Evolutionary conservation across 176 grass and related monocot species (phyloP).

Genomic region (Musa itinerans): DNA sequence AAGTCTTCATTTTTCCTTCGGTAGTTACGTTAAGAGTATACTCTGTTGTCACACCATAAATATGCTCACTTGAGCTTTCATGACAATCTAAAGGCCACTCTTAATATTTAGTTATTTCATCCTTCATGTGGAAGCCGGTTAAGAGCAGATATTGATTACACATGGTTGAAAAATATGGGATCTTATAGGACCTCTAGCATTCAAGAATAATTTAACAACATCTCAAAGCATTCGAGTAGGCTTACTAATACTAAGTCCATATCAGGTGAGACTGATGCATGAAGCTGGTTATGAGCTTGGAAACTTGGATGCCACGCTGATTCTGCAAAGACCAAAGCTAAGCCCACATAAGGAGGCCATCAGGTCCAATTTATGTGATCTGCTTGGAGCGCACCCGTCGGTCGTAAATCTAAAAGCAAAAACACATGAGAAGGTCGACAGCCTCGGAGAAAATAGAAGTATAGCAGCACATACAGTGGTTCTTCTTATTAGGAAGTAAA

Average conservation of each 20-base stretch:
- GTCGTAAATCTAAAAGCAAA: slow-evolving; percentile 98
- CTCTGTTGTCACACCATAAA: too few relatives aligned
- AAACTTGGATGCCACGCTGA: slow-evolving; percentile 87
- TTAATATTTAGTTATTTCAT: neutral
- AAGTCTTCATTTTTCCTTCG: too few relatives aligned
- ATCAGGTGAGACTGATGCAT: slow-evolving; percentile 92
- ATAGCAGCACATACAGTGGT: slow-evolving; percentile 94
- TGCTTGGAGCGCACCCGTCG: slow-evolving; percentile 68
- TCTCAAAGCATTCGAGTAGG: neutral
- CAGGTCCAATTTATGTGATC: slow-evolving; percentile 65
- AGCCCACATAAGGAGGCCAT: slow-evolving; percentile 92
- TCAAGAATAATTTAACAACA: neutral
- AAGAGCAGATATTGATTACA: neutral
- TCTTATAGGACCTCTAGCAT: neutral
- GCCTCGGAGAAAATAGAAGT: slow-evolving; percentile 94
- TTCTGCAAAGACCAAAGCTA: slow-evolving; percentile 83
- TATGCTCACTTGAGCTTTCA: neutral
- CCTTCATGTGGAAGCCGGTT: neutral
- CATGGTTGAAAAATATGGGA: neutral
- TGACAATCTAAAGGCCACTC: neutral
- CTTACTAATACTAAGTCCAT: slow-evolving; percentile 21
- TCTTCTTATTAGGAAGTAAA: slow-evolving; percentile 70
- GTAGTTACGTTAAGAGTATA: too few relatives aligned
- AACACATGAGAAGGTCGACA: slow-evolving; percentile 94
- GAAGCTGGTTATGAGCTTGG: slow-evolving; percentile 83